These are phyloP conservation scores for Monilinia laxa DNA, from an alignment of 2,329 filamentous ascomycete genomes.

Conservation along the genomic window DNA sequence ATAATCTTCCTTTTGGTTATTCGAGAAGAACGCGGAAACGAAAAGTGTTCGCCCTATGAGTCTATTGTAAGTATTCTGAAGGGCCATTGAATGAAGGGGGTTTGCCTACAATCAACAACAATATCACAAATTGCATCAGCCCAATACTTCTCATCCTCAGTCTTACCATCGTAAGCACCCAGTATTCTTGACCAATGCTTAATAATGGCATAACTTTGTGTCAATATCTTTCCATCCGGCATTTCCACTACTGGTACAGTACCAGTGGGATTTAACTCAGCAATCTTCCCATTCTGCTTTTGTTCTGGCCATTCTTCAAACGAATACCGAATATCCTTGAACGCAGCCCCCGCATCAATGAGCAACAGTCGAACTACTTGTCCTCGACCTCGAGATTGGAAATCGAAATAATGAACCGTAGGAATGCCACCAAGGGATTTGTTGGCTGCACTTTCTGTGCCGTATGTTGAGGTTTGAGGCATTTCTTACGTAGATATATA, in stretches of 20 bases:
- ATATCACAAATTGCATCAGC: conserved; percentile 40
- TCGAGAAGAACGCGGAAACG: conserved; percentile 4
- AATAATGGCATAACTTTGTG: conserved; percentile 40
- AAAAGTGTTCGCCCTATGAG: conserved; percentile 9
- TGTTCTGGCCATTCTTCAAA: conserved; percentile 38
- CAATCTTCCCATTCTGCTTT: conserved; percentile 33
- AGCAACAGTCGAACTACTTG: conserved; percentile 38
- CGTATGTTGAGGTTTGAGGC: conserved; percentile 21
- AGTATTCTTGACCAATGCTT: conserved; percentile 38
- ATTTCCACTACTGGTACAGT: conserved; percentile 38
- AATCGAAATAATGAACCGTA: conserved; percentile 40
- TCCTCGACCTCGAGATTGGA: conserved; percentile 38
- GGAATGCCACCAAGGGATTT: conserved; percentile 41
- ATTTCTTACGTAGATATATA: background rate
- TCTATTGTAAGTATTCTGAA: background rate
- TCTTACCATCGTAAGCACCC: conserved; percentile 38
- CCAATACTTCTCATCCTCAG: conserved; percentile 40
- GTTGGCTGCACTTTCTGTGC: conserved; percentile 35
- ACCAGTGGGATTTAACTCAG: conserved; percentile 34
- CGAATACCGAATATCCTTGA: conserved; percentile 38
- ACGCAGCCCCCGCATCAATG: conserved; percentile 39
- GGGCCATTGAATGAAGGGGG: background rate
- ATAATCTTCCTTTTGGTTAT: background rate
- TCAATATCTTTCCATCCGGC: conserved; percentile 38
- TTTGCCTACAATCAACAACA: conserved; percentile 25